Evolutionary conservation across 108 stramenopile species (phyloP).

Genomic region (Halocafeteria seosinensis): DNA sequence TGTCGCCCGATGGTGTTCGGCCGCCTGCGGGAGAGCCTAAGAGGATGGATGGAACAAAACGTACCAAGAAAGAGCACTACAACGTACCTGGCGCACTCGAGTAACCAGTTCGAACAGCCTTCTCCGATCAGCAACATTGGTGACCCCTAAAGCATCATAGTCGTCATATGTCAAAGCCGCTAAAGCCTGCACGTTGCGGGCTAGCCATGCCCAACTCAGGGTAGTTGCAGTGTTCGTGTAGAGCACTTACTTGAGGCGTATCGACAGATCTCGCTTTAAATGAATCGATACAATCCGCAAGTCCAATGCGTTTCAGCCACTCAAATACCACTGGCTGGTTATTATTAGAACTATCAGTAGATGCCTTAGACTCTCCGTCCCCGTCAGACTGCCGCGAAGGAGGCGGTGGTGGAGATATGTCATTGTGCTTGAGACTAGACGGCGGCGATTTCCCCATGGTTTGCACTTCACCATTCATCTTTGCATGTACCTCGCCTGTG

Average conservation of each 20-base stretch:
- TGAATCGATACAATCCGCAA: not conserved
- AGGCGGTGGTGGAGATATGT: no score
- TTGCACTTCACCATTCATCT: no score
- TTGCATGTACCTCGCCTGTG: no score
- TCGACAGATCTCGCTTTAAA: not conserved
- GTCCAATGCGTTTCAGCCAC: slow-evolving; percentile 2
- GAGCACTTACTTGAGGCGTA: not conserved
- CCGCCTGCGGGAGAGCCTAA: no score
- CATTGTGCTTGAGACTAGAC: no score
- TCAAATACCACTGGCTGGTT: not conserved
- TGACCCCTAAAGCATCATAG: not conserved
- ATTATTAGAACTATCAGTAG: no score
- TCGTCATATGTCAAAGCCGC: not conserved
- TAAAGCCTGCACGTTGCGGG: not conserved
- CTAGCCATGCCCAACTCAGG: not conserved
- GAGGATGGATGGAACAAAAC: no score
- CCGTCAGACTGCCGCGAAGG: no score
- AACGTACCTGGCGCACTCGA: slow-evolving; percentile 1
- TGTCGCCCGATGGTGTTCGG: no score
- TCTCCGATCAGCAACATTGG: not conserved
- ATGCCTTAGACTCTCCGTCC: no score
- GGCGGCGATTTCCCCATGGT: no score
- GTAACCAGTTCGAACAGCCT: not conserved
- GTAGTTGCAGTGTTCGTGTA: not conserved
- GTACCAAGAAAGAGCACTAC: no score